Percentiles rank a stretch among this genome's conserved stretches.
Conservation (phyloP, 768 basidiomycete genomes). For the Fistulinella prunicolor region DNA sequence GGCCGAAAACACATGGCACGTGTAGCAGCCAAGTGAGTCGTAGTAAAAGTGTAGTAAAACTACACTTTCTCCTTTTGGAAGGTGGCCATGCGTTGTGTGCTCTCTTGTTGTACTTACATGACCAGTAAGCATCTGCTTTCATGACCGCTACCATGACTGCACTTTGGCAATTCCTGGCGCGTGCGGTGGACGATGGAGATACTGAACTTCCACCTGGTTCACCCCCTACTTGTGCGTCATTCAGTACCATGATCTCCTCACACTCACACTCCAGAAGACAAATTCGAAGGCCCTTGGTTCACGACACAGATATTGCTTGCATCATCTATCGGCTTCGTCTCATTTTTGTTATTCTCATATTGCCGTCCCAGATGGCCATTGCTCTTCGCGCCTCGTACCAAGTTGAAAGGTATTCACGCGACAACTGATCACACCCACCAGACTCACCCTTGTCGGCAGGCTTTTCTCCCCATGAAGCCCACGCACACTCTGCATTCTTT, state of each 20-base stretch:
- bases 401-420: constrained; percentile 73
- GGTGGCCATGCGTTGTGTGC: constrained; percentile 4
- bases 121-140: background rate
- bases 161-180: constrained; percentile 14
- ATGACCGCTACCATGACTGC: constrained; percentile 14
- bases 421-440: background rate
- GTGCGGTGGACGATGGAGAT: constrained; percentile 32
- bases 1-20: background rate
- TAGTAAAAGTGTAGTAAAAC: no score
- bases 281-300: constrained; percentile 94
- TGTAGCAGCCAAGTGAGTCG: background rate
- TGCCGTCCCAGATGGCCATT: constrained; percentile 86
- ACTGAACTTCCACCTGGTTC: constrained; percentile 56
- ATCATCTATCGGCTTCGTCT: constrained; percentile 66
- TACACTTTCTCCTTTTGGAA: constrained; percentile 14
- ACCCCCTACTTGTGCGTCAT: constrained; percentile 57
- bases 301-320: constrained; percentile 85
- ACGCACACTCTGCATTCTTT: constrained; percentile 83
- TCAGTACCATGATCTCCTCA: background rate
- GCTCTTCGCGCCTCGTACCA: constrained; percentile 89
- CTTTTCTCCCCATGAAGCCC: constrained; percentile 92
- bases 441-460: constrained; percentile 42
- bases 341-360: constrained; percentile 88
- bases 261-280: constrained; percentile 42
- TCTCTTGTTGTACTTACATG: background rate